These are phyloP conservation scores for Forsythia suspensa DNA, from an alignment of 257 asterid genomes.

Conservation along the genomic window DNA sequence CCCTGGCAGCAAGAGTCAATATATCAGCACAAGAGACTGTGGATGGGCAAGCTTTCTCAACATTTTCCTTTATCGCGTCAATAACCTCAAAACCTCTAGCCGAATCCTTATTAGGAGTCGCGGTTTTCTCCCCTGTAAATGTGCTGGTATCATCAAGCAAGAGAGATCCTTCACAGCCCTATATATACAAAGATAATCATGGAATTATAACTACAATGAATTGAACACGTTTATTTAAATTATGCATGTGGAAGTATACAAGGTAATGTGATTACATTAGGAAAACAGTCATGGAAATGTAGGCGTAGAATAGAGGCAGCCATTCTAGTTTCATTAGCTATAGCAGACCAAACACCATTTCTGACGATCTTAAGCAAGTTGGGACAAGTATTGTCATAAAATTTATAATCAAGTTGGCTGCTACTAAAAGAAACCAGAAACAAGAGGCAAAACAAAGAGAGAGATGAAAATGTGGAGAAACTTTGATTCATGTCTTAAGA, in stretches of 20 bases:
- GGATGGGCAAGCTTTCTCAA: conserved; percentile 74
- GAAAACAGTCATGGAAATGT: conserved; percentile 81
- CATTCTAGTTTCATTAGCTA: conserved; percentile 68
- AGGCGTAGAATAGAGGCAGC: conserved; percentile 80
- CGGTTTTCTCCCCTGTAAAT: conserved; percentile 61
- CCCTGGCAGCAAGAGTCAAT: conserved; percentile 67
- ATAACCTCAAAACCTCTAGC: conserved; percentile 73
- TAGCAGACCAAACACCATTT: conserved; percentile 63
- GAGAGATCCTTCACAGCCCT: conserved; percentile 85
- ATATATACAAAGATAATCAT: background rate
- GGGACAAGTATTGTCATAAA: conserved; percentile 57
- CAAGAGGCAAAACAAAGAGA: conserved; percentile 33
- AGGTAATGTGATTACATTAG: conserved; percentile 34
- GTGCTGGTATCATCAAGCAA: conserved; percentile 58
- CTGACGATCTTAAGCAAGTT: conserved; percentile 50
- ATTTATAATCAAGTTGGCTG: conserved; percentile 58
- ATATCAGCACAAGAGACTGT: conserved; percentile 77
- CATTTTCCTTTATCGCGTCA: conserved; percentile 55
- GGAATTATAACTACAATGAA: background rate
- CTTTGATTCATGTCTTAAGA: conserved; percentile 20
- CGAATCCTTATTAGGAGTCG: conserved; percentile 52
- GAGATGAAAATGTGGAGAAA: conserved; percentile 16
- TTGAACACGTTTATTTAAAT: no score
- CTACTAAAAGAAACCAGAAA: conserved; percentile 29
- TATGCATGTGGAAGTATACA: background rate